These are phyloP conservation scores for Candolleomyces eurysporus DNA, from an alignment of 768 basidiomycete genomes.

Conservation along the genomic window DNA sequence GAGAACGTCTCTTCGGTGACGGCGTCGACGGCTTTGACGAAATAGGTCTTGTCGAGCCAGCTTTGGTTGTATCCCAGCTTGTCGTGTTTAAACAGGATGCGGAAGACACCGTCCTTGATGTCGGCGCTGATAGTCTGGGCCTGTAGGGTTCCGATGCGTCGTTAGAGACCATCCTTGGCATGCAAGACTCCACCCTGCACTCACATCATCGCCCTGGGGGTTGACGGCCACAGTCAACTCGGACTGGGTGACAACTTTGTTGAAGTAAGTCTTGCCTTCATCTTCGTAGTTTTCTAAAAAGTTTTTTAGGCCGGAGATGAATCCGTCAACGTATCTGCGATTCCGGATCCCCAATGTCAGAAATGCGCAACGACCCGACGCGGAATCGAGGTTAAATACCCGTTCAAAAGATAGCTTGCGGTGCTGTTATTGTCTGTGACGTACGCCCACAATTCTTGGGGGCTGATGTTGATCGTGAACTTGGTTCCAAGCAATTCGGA, in stretches of 20 bases:
- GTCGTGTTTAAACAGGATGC: constrained; percentile 34
- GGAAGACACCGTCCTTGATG: constrained; percentile 38
- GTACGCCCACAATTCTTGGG: constrained; percentile 36
- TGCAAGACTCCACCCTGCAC: neutral
- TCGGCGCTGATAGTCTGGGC: constrained; percentile 30
- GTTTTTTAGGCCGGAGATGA: constrained; percentile 27
- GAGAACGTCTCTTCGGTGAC: constrained; percentile 26
- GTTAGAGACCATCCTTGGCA: too few relatives aligned
- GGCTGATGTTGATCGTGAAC: constrained; percentile 33
- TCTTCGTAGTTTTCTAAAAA: constrained; percentile 32
- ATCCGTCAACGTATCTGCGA: constrained; percentile 36
- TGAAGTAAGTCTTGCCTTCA: constrained; percentile 35
- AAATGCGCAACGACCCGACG: neutral
- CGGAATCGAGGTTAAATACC: constrained; percentile 12
- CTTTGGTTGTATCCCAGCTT: constrained; percentile 31
- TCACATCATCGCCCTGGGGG: constrained; percentile 26
- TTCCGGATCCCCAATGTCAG: neutral
- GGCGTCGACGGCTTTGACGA: constrained; percentile 31
- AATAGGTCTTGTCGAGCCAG: constrained; percentile 17
- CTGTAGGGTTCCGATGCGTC: constrained; percentile 10
- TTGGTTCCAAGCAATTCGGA: constrained; percentile 25
- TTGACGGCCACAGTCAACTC: constrained; percentile 34
- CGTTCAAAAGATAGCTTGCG: constrained; percentile 15
- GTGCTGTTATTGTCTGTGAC: constrained; percentile 19
- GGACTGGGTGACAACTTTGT: constrained; percentile 32